Evolutionary conservation across 2,329 filamentous ascomycete genomes (phyloP).

Genomic region (Aspergillus ustus): DNA sequence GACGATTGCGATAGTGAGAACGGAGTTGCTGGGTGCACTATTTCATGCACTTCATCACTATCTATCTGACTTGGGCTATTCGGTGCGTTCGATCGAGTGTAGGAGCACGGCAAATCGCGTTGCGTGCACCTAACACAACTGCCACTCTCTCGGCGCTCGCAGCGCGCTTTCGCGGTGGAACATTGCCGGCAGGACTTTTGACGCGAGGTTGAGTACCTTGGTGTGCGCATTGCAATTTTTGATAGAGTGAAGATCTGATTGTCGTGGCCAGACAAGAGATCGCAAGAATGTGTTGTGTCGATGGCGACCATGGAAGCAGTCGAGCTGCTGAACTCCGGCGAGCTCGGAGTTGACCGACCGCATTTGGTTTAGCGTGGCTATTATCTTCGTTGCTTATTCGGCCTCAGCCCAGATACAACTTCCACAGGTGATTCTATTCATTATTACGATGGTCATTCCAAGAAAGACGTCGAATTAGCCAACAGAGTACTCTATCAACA

Average conservation of each 20-base stretch:
- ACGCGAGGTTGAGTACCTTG: conserved; percentile 9
- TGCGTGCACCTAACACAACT: neutral
- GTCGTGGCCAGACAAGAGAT: too few relatives aligned
- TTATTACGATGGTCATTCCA: too few relatives aligned
- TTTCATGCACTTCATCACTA: neutral
- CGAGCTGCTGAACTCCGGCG: neutral
- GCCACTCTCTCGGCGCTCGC: neutral
- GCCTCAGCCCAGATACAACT: too few relatives aligned
- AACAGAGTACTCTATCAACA: too few relatives aligned
- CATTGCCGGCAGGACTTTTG: conserved; percentile 10
- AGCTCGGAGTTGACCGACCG: neutral
- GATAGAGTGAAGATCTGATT: neutral
- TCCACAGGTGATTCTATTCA: too few relatives aligned
- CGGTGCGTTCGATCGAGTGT: too few relatives aligned
- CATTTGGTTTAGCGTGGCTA: neutral
- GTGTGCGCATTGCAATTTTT: neutral
- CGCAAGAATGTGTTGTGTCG: neutral
- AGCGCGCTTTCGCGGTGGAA: conserved; percentile 4
- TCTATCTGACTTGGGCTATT: neutral
- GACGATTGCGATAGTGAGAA: neutral
- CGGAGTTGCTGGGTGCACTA: neutral
- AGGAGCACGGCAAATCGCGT: neutral
- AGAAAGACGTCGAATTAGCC: too few relatives aligned
- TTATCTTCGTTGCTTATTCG: too few relatives aligned
- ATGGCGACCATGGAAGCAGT: neutral